A percentile compares a stretch with the other conserved stretches of the same genome.
Evolutionary conservation across 2,329 filamentous ascomycete species (phyloP).

Genomic region (Fusarium metavorans): DNA sequence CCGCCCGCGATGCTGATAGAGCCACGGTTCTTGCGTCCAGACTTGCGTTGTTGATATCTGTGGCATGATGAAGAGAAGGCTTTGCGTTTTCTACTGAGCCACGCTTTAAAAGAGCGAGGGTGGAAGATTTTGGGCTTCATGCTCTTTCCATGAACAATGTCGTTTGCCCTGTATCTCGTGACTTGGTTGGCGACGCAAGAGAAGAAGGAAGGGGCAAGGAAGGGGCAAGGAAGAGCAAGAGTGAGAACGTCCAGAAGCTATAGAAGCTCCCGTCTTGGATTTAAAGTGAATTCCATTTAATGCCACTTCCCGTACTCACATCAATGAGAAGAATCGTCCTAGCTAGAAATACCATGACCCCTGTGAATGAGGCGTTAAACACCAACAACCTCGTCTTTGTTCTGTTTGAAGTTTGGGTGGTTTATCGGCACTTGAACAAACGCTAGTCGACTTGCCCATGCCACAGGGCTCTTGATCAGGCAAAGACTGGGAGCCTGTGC

Average conservation of each 20-base stretch:
- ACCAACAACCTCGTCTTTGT: not conserved
- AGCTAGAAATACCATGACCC: not conserved
- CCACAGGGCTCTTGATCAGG: not conserved
- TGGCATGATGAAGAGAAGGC: not conserved
- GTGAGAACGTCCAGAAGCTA: not conserved
- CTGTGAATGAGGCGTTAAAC: constrained; percentile 5
- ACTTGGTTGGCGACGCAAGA: not conserved
- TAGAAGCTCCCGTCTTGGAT: not conserved
- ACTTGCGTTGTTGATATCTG: not conserved
- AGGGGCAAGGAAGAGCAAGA: not conserved
- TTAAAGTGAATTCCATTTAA: not conserved
- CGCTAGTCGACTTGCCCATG: not conserved
- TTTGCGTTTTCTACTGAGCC: not conserved
- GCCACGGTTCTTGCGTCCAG: not conserved
- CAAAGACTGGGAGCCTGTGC: not conserved
- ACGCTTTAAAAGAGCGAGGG: not conserved
- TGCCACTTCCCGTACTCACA: not conserved
- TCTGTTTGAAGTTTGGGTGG: not conserved
- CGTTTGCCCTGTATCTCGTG: not conserved
- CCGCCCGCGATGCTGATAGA: not conserved
- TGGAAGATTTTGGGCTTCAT: not conserved
- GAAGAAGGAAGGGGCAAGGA: not conserved
- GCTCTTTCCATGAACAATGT: not conserved
- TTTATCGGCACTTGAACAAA: not conserved
- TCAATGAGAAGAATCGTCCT: not conserved